A percentile compares a stretch with the other conserved stretches of the same genome.
Evolutionary conservation across 2,329 filamentous ascomycete species (phyloP).

Genomic region (Parascedosporium putredinis): DNA sequence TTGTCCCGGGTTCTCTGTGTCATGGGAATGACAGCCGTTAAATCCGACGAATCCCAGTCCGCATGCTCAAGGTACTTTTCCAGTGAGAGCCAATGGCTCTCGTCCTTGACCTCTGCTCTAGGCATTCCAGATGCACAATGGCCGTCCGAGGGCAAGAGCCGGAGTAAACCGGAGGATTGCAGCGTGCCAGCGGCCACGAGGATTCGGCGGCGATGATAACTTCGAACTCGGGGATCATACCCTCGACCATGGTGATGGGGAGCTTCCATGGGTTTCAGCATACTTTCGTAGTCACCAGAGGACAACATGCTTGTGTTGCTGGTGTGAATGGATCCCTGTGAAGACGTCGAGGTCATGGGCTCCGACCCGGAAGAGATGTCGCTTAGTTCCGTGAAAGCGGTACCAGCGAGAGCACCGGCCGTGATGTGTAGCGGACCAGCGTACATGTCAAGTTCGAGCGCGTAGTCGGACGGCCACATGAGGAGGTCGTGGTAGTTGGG

Average conservation of each 20-base stretch:
- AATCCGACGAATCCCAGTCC: slow-evolving; percentile 24
- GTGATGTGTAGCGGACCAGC: slow-evolving; percentile 20
- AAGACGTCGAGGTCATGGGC: slow-evolving; percentile 28
- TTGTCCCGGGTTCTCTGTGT: slow-evolving; percentile 49
- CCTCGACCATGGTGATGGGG: slow-evolving; percentile 18
- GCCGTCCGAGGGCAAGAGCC: slow-evolving; percentile 37
- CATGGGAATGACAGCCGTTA: slow-evolving; percentile 33
- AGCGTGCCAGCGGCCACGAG: slow-evolving; percentile 41
- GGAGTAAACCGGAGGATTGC: slow-evolving; percentile 34
- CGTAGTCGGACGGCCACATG: slow-evolving; percentile 32
- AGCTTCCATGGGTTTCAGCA: slow-evolving; percentile 21
- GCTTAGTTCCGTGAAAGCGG: slow-evolving; percentile 29
- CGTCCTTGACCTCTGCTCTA: slow-evolving; percentile 38
- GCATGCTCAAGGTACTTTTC: slow-evolving; percentile 29
- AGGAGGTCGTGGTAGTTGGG: slow-evolving; percentile 32
- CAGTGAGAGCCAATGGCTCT: slow-evolving; percentile 34
- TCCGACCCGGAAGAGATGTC: slow-evolving; percentile 32
- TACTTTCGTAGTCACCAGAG: slow-evolving; percentile 24
- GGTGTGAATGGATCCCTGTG: slow-evolving; percentile 33
- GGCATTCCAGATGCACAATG: slow-evolving; percentile 38
- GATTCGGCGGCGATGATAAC: slow-evolving; percentile 36
- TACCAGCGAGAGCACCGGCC: slow-evolving; percentile 21
- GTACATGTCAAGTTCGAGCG: slow-evolving; percentile 33
- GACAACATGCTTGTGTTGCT: slow-evolving; percentile 38
- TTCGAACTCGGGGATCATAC: slow-evolving; percentile 32